phyloP scores from a whole-genome alignment of 2,329 filamentous ascomycete species.

The Colletotrichum plurivorum region DNA sequence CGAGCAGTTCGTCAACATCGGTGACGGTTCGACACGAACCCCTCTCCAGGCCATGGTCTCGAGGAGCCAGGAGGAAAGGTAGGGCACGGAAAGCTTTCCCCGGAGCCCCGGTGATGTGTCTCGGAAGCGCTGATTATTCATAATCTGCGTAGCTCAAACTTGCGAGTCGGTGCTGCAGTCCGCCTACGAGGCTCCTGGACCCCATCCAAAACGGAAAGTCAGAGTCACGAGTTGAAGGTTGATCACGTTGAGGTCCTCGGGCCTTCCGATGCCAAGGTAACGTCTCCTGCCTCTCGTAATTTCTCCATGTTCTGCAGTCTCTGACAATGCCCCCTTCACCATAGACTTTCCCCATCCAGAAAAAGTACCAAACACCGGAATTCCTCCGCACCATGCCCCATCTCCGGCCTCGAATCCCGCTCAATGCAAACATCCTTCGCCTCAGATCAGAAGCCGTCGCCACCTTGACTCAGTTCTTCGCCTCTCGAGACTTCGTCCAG shows the following conservation, averaged over 20 bases:
- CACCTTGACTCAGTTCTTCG: conserved; percentile 82
- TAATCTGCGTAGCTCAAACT: conserved; percentile 61
- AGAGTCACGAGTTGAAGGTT: conserved; percentile 87
- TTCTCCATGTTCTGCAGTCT: conserved; percentile 32
- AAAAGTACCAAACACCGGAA: conserved; percentile 93
- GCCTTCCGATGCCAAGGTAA: conserved; percentile 82
- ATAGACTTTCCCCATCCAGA: conserved; percentile 93
- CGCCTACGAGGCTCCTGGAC: conserved; percentile 84
- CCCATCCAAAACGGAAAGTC: conserved; percentile 75
- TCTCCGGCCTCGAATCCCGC: conserved; percentile 83
- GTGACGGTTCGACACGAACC: conserved; percentile 87
- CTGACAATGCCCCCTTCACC: conserved; percentile 9
- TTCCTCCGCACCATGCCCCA: conserved; percentile 92
- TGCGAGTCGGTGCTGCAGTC: conserved; percentile 87
- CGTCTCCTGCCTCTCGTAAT: conserved; percentile 49
- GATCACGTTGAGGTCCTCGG: conserved; percentile 79
- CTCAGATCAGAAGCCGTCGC: conserved; percentile 86
- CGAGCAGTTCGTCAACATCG: conserved; percentile 85
- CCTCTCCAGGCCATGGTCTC: conserved; percentile 85
- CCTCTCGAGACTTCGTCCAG: conserved; percentile 78
- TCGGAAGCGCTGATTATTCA: conserved; percentile 48
- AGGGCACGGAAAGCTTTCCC: conserved; percentile 52
- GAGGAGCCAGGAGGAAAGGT: conserved; percentile 81
- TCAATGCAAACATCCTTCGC: conserved; percentile 84
- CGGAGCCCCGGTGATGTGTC: conserved; percentile 39